A percentile compares a stretch with the other conserved stretches of the same genome.
These are phyloP conservation scores for Tarenaya hassleriana DNA, from an alignment of 345 rosid species.

Conservation along the genomic window DNA sequence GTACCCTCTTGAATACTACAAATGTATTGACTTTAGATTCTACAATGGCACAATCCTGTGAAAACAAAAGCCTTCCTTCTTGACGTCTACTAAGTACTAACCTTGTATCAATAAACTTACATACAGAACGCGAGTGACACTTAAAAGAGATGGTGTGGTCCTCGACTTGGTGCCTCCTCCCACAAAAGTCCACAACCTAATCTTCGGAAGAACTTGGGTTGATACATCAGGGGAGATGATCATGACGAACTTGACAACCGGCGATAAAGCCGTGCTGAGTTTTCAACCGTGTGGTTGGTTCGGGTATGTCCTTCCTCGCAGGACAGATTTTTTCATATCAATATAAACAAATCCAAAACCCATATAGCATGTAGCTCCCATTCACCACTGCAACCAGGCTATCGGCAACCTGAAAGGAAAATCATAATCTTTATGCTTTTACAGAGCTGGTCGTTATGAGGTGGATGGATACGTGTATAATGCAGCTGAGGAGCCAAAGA, in stretches of 20 bases:
- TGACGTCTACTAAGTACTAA: not conserved
- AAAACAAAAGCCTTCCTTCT: too few relatives aligned
- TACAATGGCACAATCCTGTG: not conserved
- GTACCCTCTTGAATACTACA: too few relatives aligned
- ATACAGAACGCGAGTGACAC: slow-evolving; percentile 57
- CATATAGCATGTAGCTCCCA: too few relatives aligned
- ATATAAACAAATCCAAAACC: not conserved
- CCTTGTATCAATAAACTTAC: not conserved
- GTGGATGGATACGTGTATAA: slow-evolving; percentile 71
- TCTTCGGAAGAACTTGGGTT: slow-evolving; percentile 69
- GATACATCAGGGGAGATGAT: slow-evolving; percentile 72
- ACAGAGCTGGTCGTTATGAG: slow-evolving; percentile 77
- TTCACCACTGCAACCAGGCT: slow-evolving; percentile 10
- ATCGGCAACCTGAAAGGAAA: too few relatives aligned
- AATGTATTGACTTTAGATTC: too few relatives aligned
- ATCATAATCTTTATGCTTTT: slow-evolving; percentile 2
- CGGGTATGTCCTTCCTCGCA: slow-evolving; percentile 34
- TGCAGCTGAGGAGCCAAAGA: slow-evolving; percentile 66
- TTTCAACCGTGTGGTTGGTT: slow-evolving; percentile 72
- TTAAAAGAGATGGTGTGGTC: slow-evolving; percentile 59
- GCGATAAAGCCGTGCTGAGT: slow-evolving; percentile 52
- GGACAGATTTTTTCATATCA: not conserved
- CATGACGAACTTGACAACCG: slow-evolving; percentile 60
- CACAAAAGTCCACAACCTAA: slow-evolving; percentile 59
- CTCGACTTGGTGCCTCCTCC: slow-evolving; percentile 72